Evolutionary conservation across 768 basidiomycete genomes (phyloP).

Genomic region (Tricholoma terreum): DNA sequence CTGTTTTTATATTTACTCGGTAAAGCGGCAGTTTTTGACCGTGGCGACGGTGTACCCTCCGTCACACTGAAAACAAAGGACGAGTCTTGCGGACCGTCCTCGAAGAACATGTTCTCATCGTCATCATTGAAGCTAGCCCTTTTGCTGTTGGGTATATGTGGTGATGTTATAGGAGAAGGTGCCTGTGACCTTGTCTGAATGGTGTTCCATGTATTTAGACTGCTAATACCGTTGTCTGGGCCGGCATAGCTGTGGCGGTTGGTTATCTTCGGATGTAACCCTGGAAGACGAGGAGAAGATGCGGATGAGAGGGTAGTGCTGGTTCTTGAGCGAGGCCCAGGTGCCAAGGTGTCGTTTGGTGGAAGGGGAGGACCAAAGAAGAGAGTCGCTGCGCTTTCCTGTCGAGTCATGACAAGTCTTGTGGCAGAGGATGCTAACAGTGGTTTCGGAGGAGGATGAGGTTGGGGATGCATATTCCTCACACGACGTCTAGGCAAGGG

Average conservation of each 20-base stretch:
- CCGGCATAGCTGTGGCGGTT: constrained; percentile 71
- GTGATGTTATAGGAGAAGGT: constrained; percentile 54
- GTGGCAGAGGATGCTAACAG: constrained; percentile 10
- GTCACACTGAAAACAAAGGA: constrained; percentile 59
- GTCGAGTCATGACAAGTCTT: constrained; percentile 44
- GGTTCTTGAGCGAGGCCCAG: constrained; percentile 28
- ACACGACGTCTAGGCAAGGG: constrained; percentile 55
- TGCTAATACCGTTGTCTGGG: constrained; percentile 28
- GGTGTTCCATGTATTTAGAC: constrained; percentile 36
- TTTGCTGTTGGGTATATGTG: constrained; percentile 22
- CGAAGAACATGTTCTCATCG: constrained; percentile 59
- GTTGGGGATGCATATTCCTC: constrained; percentile 32
- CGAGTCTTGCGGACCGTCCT: constrained; percentile 40
- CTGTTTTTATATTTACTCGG: constrained; percentile 70
- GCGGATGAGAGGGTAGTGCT: constrained; percentile 24
- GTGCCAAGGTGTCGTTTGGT: constrained; percentile 18
- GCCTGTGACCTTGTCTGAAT: constrained; percentile 36
- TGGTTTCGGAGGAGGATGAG: constrained; percentile 19
- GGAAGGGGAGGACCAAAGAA: constrained; percentile 66
- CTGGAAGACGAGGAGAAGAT: constrained; percentile 17
- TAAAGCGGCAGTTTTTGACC: constrained; percentile 38
- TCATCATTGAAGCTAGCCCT: constrained; percentile 26
- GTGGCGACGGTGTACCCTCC: constrained; percentile 55
- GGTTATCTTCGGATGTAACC: constrained; percentile 27
- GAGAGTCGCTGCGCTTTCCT: constrained; percentile 55